These are phyloP conservation scores for Galium porrigens DNA, from an alignment of 305 asterid species.

Conservation along the genomic window DNA sequence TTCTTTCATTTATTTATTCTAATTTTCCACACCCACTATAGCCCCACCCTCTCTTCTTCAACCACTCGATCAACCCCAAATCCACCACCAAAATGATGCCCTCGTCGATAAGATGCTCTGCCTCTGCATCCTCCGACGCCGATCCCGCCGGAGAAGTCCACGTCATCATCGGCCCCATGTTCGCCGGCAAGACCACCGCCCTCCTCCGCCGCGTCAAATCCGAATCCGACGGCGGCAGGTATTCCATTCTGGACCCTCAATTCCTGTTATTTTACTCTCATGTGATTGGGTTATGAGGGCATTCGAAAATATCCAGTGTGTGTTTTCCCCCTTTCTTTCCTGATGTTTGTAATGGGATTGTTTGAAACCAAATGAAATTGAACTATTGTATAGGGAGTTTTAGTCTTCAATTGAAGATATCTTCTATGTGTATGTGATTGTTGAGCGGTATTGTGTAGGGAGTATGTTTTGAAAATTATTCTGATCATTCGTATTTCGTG, in stretches of 20 bases:
- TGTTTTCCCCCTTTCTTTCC: neutral
- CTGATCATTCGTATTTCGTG: neutral
- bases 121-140: neutral
- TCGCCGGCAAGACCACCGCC: conserved; percentile 78
- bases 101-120: neutral
- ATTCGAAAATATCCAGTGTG: neutral
- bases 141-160: conserved; percentile 34
- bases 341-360: neutral
- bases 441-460: too few species aligned
- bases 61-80: neutral
- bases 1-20: neutral
- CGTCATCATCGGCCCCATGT: conserved; percentile 80
- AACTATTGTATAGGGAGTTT: too few species aligned
- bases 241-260: neutral
- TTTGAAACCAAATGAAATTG: too few species aligned
- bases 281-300: neutral
- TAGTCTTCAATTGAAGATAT: too few species aligned
- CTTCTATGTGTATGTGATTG: too few species aligned
- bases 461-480: neutral
- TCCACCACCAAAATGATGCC: conserved; percentile 2
- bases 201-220: conserved; percentile 67
- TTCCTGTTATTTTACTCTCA: neutral
- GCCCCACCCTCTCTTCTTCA: neutral
- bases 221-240: conserved; percentile 56
- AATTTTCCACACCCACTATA: neutral